Percentiles rank a stretch among this genome's conserved stretches.
These are phyloP conservation scores for Durusdinium trenchii DNA, from an alignment of 73 alveolate genomes.

Conservation along the genomic window DNA sequence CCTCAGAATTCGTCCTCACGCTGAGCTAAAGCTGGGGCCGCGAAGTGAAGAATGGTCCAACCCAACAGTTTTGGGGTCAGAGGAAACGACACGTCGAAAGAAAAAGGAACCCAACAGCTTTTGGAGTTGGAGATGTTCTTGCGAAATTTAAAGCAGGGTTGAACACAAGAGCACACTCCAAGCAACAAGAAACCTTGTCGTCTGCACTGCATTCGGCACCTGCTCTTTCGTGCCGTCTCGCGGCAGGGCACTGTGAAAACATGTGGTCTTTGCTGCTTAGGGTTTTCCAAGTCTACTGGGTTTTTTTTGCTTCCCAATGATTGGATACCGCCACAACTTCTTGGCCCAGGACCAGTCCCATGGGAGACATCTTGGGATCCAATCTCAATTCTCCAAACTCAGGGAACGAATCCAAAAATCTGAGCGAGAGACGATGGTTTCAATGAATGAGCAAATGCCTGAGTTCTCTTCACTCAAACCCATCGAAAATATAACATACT, in stretches of 20 bases:
- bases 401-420: neutral
- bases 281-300: neutral
- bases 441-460: constrained; percentile 19
- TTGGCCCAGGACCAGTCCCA: neutral
- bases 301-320: neutral
- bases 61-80: neutral
- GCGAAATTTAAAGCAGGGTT: too few relatives aligned
- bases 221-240: neutral
- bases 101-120: neutral
- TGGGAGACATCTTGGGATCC: neutral
- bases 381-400: neutral
- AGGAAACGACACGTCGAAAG: neutral
- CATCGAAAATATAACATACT: neutral
- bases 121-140: neutral
- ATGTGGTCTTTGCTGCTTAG: neutral
- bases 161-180: too few relatives aligned
- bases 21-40: neutral
- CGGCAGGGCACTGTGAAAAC: neutral
- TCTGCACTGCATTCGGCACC: too few relatives aligned
- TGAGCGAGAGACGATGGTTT: neutral
- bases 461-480: too few relatives aligned
- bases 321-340: neutral
- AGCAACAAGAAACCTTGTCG: too few relatives aligned
- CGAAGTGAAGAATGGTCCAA: neutral
- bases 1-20: neutral